Conservation (phyloP, 345 rosid species). For the Gossypium anomalum region DNA sequence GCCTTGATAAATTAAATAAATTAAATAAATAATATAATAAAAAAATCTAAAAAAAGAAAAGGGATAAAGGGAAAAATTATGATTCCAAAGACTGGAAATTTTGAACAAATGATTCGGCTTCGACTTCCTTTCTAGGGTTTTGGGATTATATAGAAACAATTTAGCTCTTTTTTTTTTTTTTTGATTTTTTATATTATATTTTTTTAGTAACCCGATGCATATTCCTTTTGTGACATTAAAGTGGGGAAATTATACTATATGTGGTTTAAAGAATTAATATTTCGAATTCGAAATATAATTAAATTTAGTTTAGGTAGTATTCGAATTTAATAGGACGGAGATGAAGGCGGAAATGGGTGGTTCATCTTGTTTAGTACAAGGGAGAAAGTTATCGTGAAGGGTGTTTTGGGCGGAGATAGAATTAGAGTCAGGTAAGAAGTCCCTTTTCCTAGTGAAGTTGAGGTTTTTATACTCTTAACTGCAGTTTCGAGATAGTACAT, state of each 20-base stretch:
- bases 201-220: slow-evolving; percentile 4
- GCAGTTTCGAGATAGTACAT: fast-evolving
- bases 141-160: background rate
- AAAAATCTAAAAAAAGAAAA: slow-evolving; percentile 21
- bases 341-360: no score
- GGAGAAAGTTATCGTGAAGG: no score
- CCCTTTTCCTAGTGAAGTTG: no score
- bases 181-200: background rate
- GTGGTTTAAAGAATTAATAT: no score
- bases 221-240: background rate
- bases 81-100: slow-evolving; percentile 32
- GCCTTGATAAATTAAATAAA: slow-evolving; percentile 45
- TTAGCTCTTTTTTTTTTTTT: background rate
- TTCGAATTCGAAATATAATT: no score
- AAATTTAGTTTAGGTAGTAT: no score
- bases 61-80: slow-evolving; percentile 36
- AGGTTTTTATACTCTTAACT: no score
- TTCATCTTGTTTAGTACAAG: no score
- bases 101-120: slow-evolving; percentile 6
- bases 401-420: no score
- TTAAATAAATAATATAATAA: slow-evolving; percentile 17
- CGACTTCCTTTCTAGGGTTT: background rate
- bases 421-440: no score
- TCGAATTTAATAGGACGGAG: no score
- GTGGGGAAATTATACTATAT: background rate